phyloP scores from a whole-genome alignment of 1,284 basidiomycete genomes.

The Lignosus rhinocerotis region DNA sequence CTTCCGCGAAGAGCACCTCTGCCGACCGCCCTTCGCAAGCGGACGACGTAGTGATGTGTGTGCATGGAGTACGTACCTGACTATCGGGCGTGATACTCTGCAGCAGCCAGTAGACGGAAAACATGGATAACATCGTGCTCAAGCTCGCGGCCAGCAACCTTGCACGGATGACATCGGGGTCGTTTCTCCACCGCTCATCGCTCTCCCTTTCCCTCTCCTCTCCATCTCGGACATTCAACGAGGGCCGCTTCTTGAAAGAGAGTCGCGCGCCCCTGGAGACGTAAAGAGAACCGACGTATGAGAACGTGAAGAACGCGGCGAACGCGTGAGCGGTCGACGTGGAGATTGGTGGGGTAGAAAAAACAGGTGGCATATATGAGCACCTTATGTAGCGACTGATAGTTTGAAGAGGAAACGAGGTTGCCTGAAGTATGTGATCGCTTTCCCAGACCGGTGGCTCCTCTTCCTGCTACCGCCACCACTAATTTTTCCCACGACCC shows the following conservation, averaged over 20 bases:
- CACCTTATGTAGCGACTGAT: background rate
- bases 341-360: slow-evolving; percentile 28
- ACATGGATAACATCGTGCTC: slow-evolving; percentile 56
- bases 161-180: slow-evolving; percentile 72
- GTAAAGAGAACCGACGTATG: slow-evolving; percentile 36
- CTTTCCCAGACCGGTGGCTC: no score
- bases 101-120: slow-evolving; percentile 43
- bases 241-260: slow-evolving; percentile 21
- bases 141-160: slow-evolving; percentile 59
- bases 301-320: slow-evolving; percentile 30
- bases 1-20: background rate
- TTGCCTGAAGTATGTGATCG: no score
- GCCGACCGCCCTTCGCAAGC: no score
- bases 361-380: slow-evolving; percentile 24
- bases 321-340: slow-evolving; percentile 29
- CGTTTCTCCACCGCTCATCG: slow-evolving; percentile 63
- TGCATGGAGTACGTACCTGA: slow-evolving; percentile 31
- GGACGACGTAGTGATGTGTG: no score
- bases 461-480: no score
- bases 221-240: slow-evolving; percentile 13
- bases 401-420: no score
- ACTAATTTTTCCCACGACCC: no score
- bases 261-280: slow-evolving; percentile 32
- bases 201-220: slow-evolving; percentile 22
- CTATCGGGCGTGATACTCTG: slow-evolving; percentile 29